A percentile compares a stretch with the other conserved stretches of the same genome.
These are phyloP conservation scores for Datura wrightii DNA, from an alignment of 257 asterid species.

Conservation along the genomic window DNA sequence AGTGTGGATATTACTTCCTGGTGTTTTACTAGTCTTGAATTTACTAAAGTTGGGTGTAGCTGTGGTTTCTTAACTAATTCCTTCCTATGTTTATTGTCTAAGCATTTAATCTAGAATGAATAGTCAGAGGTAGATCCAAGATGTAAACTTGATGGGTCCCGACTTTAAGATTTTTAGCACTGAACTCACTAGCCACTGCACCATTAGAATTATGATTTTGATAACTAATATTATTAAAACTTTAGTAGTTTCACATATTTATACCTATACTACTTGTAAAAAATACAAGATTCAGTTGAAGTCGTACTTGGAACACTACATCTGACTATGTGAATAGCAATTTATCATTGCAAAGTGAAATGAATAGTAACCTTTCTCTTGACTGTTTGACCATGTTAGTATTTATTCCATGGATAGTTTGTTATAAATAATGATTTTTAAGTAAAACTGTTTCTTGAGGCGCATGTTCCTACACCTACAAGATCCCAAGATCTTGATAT, in stretches of 20 bases:
- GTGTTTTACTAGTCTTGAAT: conserved; percentile 4
- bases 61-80: not conserved
- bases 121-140: not conserved
- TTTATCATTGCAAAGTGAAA: not conserved
- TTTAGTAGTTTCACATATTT: not conserved
- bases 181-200: not conserved
- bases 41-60: not conserved
- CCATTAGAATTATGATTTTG: not conserved
- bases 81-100: not conserved
- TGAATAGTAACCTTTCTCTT: not conserved
- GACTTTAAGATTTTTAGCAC: not conserved
- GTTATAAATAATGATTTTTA: conserved; percentile 60
- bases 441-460: conserved; percentile 61
- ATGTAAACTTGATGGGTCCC: not conserved
- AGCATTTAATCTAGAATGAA: not conserved
- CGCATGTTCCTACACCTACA: conserved; percentile 42
- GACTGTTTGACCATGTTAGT: conserved; percentile 8
- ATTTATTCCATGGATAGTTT: conserved; percentile 45
- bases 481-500: conserved; percentile 38
- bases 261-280: not conserved
- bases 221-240: not conserved
- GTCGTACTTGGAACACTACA: conserved; percentile 2
- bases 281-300: not conserved
- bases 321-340: not conserved
- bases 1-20: not conserved